Conservation (phyloP, 2,329 filamentous ascomycete species). For the Aaosphaeria arxii region DNA sequence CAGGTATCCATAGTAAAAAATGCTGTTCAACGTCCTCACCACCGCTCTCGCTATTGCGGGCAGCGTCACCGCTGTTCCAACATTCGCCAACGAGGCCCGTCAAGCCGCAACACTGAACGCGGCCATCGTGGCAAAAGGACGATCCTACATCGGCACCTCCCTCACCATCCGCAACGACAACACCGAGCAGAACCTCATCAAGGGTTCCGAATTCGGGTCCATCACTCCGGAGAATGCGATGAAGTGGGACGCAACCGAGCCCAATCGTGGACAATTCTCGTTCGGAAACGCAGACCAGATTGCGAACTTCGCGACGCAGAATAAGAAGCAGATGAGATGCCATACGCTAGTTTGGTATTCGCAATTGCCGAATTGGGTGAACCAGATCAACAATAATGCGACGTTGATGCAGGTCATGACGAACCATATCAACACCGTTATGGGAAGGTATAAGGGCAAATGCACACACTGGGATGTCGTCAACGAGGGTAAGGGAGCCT, state of each 20-base stretch:
- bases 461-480: conserved; percentile 39
- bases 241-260: conserved; percentile 42
- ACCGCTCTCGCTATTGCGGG: conserved; percentile 17
- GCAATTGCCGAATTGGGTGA: conserved; percentile 35
- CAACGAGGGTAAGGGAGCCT: conserved; percentile 25
- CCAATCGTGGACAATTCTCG: conserved; percentile 31
- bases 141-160: conserved; percentile 35
- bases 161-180: conserved; percentile 34
- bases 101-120: conserved; percentile 19
- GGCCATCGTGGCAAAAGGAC: conserved; percentile 20
- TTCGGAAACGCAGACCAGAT: conserved; percentile 32
- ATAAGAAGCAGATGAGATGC: conserved; percentile 36
- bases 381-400: conserved; percentile 30
- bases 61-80: conserved; percentile 11
- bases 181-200: conserved; percentile 19
- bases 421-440: conserved; percentile 37
- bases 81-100: conserved; percentile 10
- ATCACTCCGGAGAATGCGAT: conserved; percentile 39
- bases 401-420: conserved; percentile 37
- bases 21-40: conserved; percentile 17
- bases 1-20: conserved; percentile 1
- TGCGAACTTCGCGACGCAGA: conserved; percentile 33
- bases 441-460: conserved; percentile 35
- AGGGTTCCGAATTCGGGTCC: conserved; percentile 25
- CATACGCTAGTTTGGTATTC: conserved; percentile 41